These are phyloP conservation scores for Chamaenerion angustifolium DNA, from an alignment of 345 rosid species.

Conservation along the genomic window DNA sequence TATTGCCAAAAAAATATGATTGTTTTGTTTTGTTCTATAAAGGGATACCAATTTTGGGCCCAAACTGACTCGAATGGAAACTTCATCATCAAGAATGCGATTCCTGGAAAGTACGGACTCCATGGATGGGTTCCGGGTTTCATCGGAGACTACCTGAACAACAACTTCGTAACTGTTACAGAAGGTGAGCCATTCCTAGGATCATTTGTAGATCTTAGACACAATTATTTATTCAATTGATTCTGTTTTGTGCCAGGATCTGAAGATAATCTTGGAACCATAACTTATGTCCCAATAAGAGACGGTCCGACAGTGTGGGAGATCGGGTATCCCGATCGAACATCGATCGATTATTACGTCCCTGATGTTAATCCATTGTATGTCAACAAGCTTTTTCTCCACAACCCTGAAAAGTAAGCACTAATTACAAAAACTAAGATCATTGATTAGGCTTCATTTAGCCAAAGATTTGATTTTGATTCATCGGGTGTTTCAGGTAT, in stretches of 20 bases:
- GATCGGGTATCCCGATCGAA: conserved; percentile 24
- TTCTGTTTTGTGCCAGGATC: conserved; percentile 9
- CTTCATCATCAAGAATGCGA: conserved; percentile 18
- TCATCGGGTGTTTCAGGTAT: conserved; percentile 13
- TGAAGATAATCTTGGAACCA: conserved; percentile 14
- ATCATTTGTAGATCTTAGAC: background rate
- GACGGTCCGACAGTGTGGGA: conserved; percentile 29
- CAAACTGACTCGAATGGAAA: conserved; percentile 24
- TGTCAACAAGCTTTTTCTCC: conserved; percentile 22
- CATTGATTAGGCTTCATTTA: background rate
- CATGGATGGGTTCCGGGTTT: conserved; percentile 32
- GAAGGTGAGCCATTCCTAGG: conserved; percentile 11
- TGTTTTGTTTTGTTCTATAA: background rate
- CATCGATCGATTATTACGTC: conserved; percentile 20
- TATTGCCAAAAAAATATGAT: background rate
- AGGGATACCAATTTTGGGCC: conserved; percentile 30
- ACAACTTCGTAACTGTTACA: conserved; percentile 8
- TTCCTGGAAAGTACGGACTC: conserved; percentile 22
- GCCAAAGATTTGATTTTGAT: background rate
- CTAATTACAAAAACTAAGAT: background rate
- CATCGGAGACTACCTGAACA: conserved; percentile 22
- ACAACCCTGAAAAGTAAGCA: conserved; percentile 20
- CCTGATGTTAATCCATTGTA: conserved; percentile 24
- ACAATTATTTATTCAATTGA: background rate
- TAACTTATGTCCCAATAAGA: conserved; percentile 15